These are phyloP conservation scores for Salix udensis DNA, from an alignment of 345 rosid species.

Conservation along the genomic window DNA sequence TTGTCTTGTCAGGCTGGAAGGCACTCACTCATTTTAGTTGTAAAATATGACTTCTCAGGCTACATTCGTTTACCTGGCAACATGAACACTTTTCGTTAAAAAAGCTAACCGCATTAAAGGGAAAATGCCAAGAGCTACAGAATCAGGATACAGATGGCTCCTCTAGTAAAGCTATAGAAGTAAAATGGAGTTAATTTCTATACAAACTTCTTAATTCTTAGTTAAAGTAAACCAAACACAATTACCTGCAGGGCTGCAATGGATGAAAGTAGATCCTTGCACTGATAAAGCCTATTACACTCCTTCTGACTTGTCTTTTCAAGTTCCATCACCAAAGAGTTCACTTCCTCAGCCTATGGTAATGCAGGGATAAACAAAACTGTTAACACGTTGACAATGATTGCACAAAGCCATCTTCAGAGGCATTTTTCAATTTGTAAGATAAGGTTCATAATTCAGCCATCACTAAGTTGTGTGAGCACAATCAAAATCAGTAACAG, in stretches of 20 bases:
- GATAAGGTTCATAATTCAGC: background rate
- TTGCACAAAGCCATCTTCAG: background rate
- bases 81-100: background rate
- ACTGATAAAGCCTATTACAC: slow-evolving; percentile 48
- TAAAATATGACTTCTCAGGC: slow-evolving; percentile 55
- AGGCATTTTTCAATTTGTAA: background rate
- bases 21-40: slow-evolving; percentile 34
- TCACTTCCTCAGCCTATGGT: slow-evolving; percentile 50
- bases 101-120: background rate
- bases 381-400: background rate
- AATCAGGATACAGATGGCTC: background rate
- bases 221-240: background rate
- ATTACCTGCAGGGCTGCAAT: slow-evolving; percentile 64
- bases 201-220: background rate
- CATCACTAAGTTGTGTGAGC: background rate
- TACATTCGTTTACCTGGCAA: slow-evolving; percentile 64
- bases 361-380: background rate
- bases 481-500: background rate
- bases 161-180: background rate
- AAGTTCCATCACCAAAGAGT: slow-evolving; percentile 54
- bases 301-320: slow-evolving; percentile 45
- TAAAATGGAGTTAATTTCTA: background rate
- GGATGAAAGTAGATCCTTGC: slow-evolving; percentile 52
- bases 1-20: slow-evolving; percentile 35
- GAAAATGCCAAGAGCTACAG: background rate